Base-by-base conservation (phyloP, 108 stramenopile genomes). In the Parietichytrium sp. region DNA sequence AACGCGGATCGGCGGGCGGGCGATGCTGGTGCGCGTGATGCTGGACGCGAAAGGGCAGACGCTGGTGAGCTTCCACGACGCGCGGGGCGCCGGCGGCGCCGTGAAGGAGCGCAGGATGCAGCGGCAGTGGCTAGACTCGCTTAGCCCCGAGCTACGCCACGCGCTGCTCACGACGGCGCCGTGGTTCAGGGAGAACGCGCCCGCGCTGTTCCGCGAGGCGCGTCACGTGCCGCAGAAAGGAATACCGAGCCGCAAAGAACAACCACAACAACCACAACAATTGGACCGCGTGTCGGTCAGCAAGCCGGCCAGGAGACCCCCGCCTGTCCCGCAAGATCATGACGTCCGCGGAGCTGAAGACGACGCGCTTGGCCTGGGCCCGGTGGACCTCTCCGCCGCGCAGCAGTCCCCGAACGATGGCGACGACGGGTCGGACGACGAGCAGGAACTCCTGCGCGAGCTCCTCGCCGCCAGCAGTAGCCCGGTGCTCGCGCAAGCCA, bases 121-220 rank as follows among this genome's bases (percentile, higher is more conserved):
- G 61, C 33, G 61, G 10, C 6, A 27, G 6, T 72, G 61, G 61
- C 61, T 72, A 33, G 61, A 36, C 13, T 6, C 36, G 10, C 20
- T 45, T 0, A 42, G 45, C 42, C 16, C 18, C 23, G 10, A 36
- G 0, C 10, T 38, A 42, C 61, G 61, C 33, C 18, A 31, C 10
- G 33, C 36, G 7, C 61, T 72, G 33, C 42, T 36, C 1, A 10
- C 10, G 33, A 23, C 61, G 10, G n/a, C n/a, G n/a, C 45, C 61
- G 13, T 72, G 36, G 15, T 72, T 72, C 61, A 16, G 61, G n/a
- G 61, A 72, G 15, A 47, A 72, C 20, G 61, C 61, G 6, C 38
- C 61, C 38, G 10, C 6, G 42, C 33, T 72, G 10, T 42, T 72
- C 6, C 61, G 25, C 13, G 61, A n/a, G 38, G n/a, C 33, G 42